phyloP scores from a whole-genome alignment of 2,329 filamentous ascomycete genomes.

The Venturia asperata region DNA sequence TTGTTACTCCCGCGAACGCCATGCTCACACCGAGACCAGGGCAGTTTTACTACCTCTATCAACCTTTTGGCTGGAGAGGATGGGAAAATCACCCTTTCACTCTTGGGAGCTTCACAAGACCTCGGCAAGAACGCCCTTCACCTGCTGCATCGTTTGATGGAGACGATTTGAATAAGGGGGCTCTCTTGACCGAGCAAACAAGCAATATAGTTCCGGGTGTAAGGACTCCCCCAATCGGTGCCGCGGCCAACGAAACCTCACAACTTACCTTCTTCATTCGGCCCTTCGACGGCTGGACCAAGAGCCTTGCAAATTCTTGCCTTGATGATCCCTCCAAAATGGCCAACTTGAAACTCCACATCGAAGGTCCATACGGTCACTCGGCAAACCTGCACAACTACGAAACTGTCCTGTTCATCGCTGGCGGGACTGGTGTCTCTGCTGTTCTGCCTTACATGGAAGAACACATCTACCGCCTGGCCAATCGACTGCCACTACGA shows the following conservation, averaged over 20 bases:
- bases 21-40: constrained; percentile 37
- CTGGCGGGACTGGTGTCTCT: constrained; percentile 33
- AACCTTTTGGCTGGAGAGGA: constrained; percentile 37
- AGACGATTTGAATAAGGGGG: not conserved
- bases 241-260: constrained; percentile 21
- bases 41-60: constrained; percentile 46
- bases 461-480: constrained; percentile 12
- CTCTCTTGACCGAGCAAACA: not conserved
- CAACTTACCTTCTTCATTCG: constrained; percentile 43
- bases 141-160: not conserved
- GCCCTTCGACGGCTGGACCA: constrained; percentile 47
- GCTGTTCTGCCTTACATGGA: constrained; percentile 29
- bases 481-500: constrained; percentile 24
- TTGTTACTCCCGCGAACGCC: constrained; percentile 34
- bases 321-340: constrained; percentile 25
- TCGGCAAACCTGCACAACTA: constrained; percentile 37
- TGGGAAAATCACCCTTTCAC: constrained; percentile 50
- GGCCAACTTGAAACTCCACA: constrained; percentile 34
- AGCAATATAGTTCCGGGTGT: not conserved
- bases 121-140: not conserved
- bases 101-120: constrained; percentile 27
- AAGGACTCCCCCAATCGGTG: constrained; percentile 15
- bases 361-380: constrained; percentile 47
- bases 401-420: constrained; percentile 32
- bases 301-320: constrained; percentile 36